These are phyloP conservation scores for Russula vinacea DNA, from an alignment of 768 basidiomycete species.

Conservation along the genomic window DNA sequence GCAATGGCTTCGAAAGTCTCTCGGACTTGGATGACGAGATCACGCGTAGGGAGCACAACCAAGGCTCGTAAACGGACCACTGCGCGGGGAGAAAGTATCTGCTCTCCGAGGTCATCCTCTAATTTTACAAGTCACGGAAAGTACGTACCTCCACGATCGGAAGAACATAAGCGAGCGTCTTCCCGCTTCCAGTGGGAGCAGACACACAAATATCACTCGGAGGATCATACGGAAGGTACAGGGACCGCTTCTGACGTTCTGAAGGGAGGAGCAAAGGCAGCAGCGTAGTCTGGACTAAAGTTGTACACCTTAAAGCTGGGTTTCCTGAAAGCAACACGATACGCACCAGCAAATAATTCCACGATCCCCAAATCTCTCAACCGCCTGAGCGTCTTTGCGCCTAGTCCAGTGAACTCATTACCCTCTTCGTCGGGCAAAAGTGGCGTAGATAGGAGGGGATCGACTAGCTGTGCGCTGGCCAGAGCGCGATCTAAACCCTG, in stretches of 20 bases:
- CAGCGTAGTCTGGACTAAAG: constrained; percentile 81
- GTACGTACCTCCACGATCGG: constrained; percentile 79
- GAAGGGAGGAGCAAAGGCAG: constrained; percentile 73
- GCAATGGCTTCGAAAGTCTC: constrained; percentile 86
- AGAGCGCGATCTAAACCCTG: constrained; percentile 79
- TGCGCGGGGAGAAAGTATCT: constrained; percentile 70
- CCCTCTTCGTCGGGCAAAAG: constrained; percentile 45
- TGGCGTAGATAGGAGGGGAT: constrained; percentile 47
- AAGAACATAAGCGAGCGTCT: constrained; percentile 93
- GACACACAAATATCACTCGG: constrained; percentile 88
- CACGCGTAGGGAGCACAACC: constrained; percentile 88
- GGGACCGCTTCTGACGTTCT: constrained; percentile 39
- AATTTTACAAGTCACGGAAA: background rate
- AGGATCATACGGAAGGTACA: constrained; percentile 65
- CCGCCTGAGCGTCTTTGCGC: constrained; percentile 56
- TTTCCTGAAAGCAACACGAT: constrained; percentile 1
- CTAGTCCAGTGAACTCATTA: constrained; percentile 50
- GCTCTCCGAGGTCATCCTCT: background rate
- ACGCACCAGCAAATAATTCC: constrained; percentile 84
- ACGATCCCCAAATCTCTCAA: constrained; percentile 75
- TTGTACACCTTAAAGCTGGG: background rate
- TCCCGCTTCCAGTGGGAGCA: constrained; percentile 97
- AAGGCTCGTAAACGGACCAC: constrained; percentile 85
- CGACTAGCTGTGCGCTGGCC: constrained; percentile 63
- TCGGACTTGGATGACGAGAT: constrained; percentile 86